Evolutionary conservation across 2,329 filamentous ascomycete genomes (phyloP), one percentile per base, ranked within the genome.

Genomic region (Endocalyx cinctus): DNA sequence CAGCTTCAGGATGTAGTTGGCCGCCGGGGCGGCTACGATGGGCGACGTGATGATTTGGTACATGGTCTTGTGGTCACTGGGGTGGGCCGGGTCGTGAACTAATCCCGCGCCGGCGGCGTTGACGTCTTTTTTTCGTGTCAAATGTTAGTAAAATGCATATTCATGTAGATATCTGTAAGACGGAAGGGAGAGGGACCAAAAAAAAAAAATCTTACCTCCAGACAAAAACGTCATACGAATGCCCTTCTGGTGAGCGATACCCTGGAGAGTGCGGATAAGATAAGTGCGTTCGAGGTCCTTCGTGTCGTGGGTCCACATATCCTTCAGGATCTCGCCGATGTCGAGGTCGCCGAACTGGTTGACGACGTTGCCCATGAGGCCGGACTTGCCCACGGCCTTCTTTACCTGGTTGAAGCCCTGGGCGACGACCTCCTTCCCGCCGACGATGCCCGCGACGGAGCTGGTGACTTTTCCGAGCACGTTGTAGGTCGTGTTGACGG

Each of bases 281-380:
- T 98, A 98, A 6, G 92, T 98, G 37, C 92, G 76, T 64, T 98
- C 92, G 25, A 98, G 79, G 51, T 98, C 92, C 74, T 97, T 98
- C 33, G 84, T 89, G 32, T 97, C 90, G 54, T 98, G 92, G 15
- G 92, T 98, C 92, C 92, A 98, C 70, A 94, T 83, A 58, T 98
- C 92, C 55, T 90, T 82, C 38, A 97, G 67, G 55, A 97, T 92
- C 63, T 98, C 92, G 33, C 92, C 79, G 31, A 97, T 78, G 52
- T 96, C 92, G 40, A 98, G 82, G 47, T 97, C 92, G 34, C 92
- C 92, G 58, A 98, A 98, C 22, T 94, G 89, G 64, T 88, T 96
- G 30, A 98, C 70, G 25, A 97, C 88, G 37, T 87, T 85, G 42
- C 90, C 90, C 90, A 98, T 97, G 32, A 98, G 69, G 2, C 92